phyloP scores from a whole-genome alignment of 2,329 filamentous ascomycete genomes.

The Plenodomus lindquistii region DNA sequence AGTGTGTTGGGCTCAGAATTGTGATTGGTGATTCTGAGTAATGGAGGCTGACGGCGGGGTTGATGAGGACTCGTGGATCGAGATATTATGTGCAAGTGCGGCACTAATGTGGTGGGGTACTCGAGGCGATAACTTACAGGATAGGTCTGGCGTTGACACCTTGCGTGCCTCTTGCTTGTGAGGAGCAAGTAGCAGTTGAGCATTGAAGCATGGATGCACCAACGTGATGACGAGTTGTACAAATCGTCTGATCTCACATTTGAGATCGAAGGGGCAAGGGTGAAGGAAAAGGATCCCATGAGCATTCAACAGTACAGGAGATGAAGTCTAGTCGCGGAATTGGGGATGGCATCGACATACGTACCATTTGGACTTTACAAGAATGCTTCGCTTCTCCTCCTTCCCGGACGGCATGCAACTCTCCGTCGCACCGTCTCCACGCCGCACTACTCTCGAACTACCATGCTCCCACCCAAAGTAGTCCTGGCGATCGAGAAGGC shows the following conservation, averaged over 20 bases:
- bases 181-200: neutral
- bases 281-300: neutral
- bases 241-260: neutral
- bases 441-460: conserved; percentile 17
- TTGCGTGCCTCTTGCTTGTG: conserved; percentile 4
- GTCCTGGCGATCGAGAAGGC: neutral
- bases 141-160: conserved; percentile 5
- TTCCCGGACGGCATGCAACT: conserved; percentile 21
- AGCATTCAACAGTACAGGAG: neutral
- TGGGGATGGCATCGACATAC: neutral
- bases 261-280: neutral
- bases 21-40: conserved; percentile 25
- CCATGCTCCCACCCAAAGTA: conserved; percentile 7
- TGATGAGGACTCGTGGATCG: conserved; percentile 7
- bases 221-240: too few relatives aligned
- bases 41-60: conserved; percentile 28
- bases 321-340: neutral
- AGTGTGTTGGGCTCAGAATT: conserved; percentile 11
- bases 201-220: neutral
- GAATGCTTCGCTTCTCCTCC: conserved; percentile 25
- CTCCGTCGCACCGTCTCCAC: conserved; percentile 19
- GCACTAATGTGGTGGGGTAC: conserved; percentile 15
- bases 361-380: neutral
- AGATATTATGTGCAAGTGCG: conserved; percentile 13
- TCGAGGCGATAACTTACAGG: conserved; percentile 6